Evolutionary conservation across 176 grass and related monocot species (phyloP).

Genomic region (Musa itinerans): DNA sequence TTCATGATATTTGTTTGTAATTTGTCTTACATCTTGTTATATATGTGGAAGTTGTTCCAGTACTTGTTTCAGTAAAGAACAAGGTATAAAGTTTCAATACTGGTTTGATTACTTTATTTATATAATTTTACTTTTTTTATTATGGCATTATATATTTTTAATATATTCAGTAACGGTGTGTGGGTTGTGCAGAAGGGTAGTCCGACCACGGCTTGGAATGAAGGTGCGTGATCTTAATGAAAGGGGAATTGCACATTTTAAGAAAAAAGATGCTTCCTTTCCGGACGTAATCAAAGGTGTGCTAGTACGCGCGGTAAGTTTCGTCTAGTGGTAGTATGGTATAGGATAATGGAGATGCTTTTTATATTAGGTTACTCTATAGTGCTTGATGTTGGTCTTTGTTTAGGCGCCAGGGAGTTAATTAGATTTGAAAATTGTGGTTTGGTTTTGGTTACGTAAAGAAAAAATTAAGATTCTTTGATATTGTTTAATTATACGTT

Average conservation of each 20-base stretch:
- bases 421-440: too few relatives aligned
- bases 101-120: too few relatives aligned
- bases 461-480: too few relatives aligned
- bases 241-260: conserved; percentile 56
- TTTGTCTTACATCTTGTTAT: too few relatives aligned
- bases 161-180: neutral
- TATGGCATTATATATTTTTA: neutral
- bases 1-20: too few relatives aligned
- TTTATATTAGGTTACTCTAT: neutral
- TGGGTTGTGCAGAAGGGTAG: conserved; percentile 53
- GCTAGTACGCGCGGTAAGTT: conserved; percentile 61
- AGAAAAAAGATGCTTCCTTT: conserved; percentile 66
- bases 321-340: neutral
- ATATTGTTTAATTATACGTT: too few relatives aligned
- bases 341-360: neutral
- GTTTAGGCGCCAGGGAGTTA: too few relatives aligned
- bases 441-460: too few relatives aligned
- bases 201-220: conserved; percentile 74
- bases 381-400: too few relatives aligned
- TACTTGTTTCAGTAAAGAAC: too few relatives aligned
- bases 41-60: too few relatives aligned
- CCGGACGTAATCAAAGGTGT: conserved; percentile 53
- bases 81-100: neutral
- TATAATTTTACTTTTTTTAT: neutral
- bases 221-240: conserved; percentile 73